Evolutionary conservation across 805 yeast genomes (phyloP).

Genomic region (Kluyveromyces starmeri): DNA sequence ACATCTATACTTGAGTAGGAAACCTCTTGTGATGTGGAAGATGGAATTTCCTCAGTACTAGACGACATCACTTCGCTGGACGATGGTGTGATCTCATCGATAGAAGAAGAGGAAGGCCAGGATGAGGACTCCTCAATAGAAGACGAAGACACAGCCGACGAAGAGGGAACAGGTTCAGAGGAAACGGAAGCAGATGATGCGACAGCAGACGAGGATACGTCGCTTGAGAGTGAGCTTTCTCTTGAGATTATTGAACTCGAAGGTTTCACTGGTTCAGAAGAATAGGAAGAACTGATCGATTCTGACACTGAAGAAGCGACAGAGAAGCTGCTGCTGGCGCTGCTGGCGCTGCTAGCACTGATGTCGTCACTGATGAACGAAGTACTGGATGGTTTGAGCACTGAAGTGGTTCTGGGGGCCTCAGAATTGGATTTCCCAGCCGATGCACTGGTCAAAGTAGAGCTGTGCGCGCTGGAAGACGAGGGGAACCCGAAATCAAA

Average conservation of each 20-base stretch:
- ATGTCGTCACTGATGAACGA: too few species aligned
- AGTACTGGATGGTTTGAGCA: too few species aligned
- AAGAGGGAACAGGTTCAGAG: background rate
- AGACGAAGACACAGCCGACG: conserved; percentile 1
- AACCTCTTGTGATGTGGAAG: background rate
- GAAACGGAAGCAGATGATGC: conserved; percentile 2
- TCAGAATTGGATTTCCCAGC: too few species aligned
- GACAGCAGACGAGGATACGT: background rate
- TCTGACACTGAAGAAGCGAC: too few species aligned
- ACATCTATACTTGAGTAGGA: background rate
- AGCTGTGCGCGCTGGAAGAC: too few species aligned
- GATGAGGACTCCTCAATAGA: background rate
- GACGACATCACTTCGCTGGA: background rate
- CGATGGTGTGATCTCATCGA: background rate
- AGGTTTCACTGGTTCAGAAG: conserved; percentile 7
- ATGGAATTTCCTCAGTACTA: background rate
- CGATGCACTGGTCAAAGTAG: too few species aligned
- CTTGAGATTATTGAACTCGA: conserved; percentile 2
- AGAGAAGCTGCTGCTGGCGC: too few species aligned
- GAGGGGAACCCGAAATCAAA: too few species aligned
- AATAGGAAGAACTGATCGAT: conserved; percentile 2
- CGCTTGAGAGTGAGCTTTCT: too few species aligned
- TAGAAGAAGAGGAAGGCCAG: background rate
- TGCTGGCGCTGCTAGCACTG: too few species aligned
- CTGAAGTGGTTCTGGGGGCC: too few species aligned